Percentiles rank a stretch among this genome's conserved stretches.
phyloP scores from a whole-genome alignment of 805 yeast species.

The Ogataea trehalophila region DNA sequence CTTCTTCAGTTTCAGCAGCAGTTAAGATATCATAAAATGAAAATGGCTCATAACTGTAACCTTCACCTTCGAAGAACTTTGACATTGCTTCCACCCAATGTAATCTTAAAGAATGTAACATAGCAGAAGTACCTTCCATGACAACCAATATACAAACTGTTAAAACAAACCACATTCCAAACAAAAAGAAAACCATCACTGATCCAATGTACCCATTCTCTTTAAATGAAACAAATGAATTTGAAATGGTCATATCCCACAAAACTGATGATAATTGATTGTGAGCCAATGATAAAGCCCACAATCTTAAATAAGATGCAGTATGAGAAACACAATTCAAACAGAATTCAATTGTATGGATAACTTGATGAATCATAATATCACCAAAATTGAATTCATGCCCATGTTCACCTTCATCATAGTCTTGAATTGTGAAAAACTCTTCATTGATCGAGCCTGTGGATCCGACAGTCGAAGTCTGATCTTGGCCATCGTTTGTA shows the following conservation, averaged over 20 bases:
- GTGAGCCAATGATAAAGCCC: constrained; percentile 79
- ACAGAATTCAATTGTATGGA: constrained; percentile 77
- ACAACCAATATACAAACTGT: constrained; percentile 65
- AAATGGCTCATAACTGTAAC: constrained; percentile 63
- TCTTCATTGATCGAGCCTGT: constrained; percentile 26
- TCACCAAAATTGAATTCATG: constrained; percentile 55
- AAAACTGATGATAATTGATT: constrained; percentile 72
- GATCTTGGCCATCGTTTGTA: constrained; percentile 12
- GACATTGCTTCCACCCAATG: constrained; percentile 86
- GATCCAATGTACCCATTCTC: constrained; percentile 50
- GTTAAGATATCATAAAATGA: constrained; percentile 35
- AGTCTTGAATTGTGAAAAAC: constrained; percentile 18
- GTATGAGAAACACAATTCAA: constrained; percentile 77
- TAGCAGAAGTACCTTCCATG: constrained; percentile 85
- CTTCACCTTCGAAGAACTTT: constrained; percentile 75
- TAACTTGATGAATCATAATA: constrained; percentile 72
- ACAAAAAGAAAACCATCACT: constrained; percentile 52
- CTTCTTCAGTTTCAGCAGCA: constrained; percentile 5
- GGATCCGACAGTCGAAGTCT: constrained; percentile 12
- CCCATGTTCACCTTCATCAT: constrained; percentile 33
- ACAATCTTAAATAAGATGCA: constrained; percentile 69
- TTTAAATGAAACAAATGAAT: constrained; percentile 45
- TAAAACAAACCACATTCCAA: constrained; percentile 71
- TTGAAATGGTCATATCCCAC: constrained; percentile 71
- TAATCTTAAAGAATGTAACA: constrained; percentile 70